phyloP scores from a whole-genome alignment of 2,329 filamentous ascomycete species.

The Thermomyces lanuginosus region DNA sequence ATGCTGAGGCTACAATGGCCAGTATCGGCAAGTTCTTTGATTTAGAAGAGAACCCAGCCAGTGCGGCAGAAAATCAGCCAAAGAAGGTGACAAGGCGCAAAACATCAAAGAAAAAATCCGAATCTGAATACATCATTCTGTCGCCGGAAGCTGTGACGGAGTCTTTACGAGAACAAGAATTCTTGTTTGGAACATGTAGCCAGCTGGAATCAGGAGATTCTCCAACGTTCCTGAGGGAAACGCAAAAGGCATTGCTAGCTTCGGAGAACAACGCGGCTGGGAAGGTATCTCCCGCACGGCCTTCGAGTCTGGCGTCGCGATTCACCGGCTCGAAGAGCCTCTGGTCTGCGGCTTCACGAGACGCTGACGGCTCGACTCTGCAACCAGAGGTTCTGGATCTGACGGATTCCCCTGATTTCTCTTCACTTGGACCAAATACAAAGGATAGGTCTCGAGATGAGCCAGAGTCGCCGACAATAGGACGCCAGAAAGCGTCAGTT shows the following conservation, averaged over 20 bases:
- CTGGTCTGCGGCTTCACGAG: constrained; percentile 56
- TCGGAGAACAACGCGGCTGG: constrained; percentile 12
- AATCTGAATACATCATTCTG: constrained; percentile 41
- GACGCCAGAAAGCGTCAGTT: too few relatives aligned
- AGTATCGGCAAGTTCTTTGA: constrained; percentile 25
- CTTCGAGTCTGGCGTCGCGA: constrained; percentile 9
- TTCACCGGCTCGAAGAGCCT: constrained; percentile 31
- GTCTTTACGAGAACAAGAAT: constrained; percentile 52
- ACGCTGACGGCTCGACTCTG: constrained; percentile 47
- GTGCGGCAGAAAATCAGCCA: neutral
- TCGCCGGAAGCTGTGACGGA: constrained; percentile 53
- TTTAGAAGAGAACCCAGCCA: constrained; percentile 9
- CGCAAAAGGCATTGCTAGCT: constrained; percentile 15
- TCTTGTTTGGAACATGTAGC: constrained; percentile 74
- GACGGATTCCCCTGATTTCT: constrained; percentile 24
- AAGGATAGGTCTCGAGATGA: too few relatives aligned
- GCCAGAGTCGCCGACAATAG: too few relatives aligned
- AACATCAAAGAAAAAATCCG: constrained; percentile 9
- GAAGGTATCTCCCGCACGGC: neutral
- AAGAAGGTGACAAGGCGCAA: constrained; percentile 8
- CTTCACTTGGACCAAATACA: too few relatives aligned
- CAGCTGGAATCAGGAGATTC: constrained; percentile 61
- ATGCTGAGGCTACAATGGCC: constrained; percentile 13
- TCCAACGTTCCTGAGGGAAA: constrained; percentile 35
- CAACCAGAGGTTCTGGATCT: constrained; percentile 48